Evolutionary conservation across 2,329 filamentous ascomycete genomes (phyloP), one percentile per base, ranked within the genome.

Genomic region (Ophiosphaerella korrae): DNA sequence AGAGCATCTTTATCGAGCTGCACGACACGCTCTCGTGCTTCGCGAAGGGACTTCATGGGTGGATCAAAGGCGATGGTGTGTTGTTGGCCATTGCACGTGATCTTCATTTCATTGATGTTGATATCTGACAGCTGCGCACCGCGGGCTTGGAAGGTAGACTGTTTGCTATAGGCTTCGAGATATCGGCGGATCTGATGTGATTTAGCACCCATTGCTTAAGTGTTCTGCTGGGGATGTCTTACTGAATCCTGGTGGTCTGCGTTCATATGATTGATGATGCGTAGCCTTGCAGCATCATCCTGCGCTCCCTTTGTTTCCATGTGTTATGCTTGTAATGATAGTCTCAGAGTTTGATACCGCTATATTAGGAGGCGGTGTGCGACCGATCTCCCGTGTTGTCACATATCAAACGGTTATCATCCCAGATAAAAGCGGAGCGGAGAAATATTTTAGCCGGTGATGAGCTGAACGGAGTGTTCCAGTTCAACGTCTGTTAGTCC

Each of bases 221-320:
- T 21, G 23, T 7, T 29, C 21, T 23, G 36, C 18, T 40, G 32
- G 39, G 18, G 42, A 18, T 12, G 34, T 21, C 48, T 35, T 70
- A 79, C 84, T 50, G 90, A 90, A 62, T 84, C 82, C 44, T 81
- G 78, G 76, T 96, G 93, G 73, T 93, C 88, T 37, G 79, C 78
- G 77, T 97, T 96, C 90, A 97, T 94, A 78, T 97, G 92, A 31
- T 80, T 80, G 67, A 93, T 83, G 72, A 91, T 87, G 51, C 86
- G 84, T 50, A 78, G 64, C 67, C 85, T 85, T 51, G 78, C 74
- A 0, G 77, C 79, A 34, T 74, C 75, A 46, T 82, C 79, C 57
- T 77, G 68, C n/a, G 70, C 57, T 29, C 68, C 66, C 48, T 64
- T 45, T 35, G 64, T 60, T 11, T 68, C 54, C 71, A 75, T 70